Evolutionary conservation across 345 rosid species (phyloP).

Genomic region (Gossypium sturtianum): DNA sequence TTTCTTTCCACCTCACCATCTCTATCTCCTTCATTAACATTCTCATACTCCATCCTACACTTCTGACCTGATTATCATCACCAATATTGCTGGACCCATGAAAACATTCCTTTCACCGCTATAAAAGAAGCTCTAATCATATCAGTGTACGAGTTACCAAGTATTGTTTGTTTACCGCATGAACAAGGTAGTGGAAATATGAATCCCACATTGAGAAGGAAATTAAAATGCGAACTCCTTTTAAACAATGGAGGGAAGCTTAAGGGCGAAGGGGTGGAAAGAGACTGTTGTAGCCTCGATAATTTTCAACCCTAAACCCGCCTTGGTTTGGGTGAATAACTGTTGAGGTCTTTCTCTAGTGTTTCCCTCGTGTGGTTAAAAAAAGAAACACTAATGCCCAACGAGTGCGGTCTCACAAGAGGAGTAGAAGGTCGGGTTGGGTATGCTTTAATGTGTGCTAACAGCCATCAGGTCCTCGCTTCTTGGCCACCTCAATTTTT

Average conservation of each 20-base stretch:
- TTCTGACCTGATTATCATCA: slow-evolving; percentile 21
- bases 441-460: background rate
- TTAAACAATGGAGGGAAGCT: background rate
- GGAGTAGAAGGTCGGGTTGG: slow-evolving; percentile 8
- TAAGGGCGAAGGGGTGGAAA: rapidly evolving
- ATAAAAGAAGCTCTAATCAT: too few species aligned
- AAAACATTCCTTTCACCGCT: too few species aligned
- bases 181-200: too few species aligned
- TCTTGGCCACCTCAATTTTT: background rate
- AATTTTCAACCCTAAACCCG: background rate
- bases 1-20: slow-evolving; percentile 44
- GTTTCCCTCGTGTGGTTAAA: slow-evolving; percentile 6
- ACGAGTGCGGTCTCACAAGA: background rate
- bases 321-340: background rate
- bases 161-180: too few species aligned
- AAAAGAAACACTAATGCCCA: background rate
- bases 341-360: background rate
- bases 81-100: too few species aligned
- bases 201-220: background rate
- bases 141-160: too few species aligned
- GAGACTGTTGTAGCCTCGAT: background rate
- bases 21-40: slow-evolving; percentile 20
- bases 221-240: background rate
- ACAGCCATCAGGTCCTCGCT: slow-evolving; percentile 8
- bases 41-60: slow-evolving; percentile 24